Base-by-base conservation (phyloP, 164 flowering plant genomes). In the Umbellularia californica region DNA sequence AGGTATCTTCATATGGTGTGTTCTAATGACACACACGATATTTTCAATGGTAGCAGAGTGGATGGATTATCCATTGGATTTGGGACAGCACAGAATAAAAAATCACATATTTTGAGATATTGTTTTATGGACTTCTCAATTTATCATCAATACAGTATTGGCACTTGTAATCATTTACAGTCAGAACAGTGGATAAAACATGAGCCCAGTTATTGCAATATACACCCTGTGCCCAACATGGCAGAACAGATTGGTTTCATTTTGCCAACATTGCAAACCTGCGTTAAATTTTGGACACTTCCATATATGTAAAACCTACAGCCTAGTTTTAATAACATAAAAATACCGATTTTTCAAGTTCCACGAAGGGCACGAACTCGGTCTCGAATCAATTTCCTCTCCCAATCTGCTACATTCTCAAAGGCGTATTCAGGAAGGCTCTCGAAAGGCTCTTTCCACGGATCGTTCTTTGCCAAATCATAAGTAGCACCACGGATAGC, bases 401-500 rank as follows among this genome's bases (percentile, higher is more conserved):
- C 97, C 98, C 99, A 93, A 25, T 84, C 93, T 74, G 99, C 88
- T 55, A 95, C 65, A 78, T 74, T 83, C 75, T 78, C 90, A 76
- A 95, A 95, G 47, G 97, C 99, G 82, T 86, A 47, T 33, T 90
- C 95, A 23, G 92, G 88, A 66, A 95, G 93, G 81, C 73, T 86
- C 81, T 95, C 97, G 78, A 95, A 89, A 0, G 97, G 92, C 81
- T 92, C 94, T 81, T 93, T 93, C 95, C 95, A 83, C 1, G 89
- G 94, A 71, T 90, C 92, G 73, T 90, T 86, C 80, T 92, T 92
- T 1, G 92, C 89, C 70, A 93, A 82, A 85, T 93, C 99, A 80
- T 93, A 93, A 2, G 99, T 93, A 47, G 97, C 98, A 68, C 87
- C 98, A 23, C 92, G 89, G 30, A 93, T 92, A 24, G 97, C 94